Evolutionary conservation across 1,284 basidiomycete genomes (phyloP).

Genomic region (Rhodotorula sp.): DNA sequence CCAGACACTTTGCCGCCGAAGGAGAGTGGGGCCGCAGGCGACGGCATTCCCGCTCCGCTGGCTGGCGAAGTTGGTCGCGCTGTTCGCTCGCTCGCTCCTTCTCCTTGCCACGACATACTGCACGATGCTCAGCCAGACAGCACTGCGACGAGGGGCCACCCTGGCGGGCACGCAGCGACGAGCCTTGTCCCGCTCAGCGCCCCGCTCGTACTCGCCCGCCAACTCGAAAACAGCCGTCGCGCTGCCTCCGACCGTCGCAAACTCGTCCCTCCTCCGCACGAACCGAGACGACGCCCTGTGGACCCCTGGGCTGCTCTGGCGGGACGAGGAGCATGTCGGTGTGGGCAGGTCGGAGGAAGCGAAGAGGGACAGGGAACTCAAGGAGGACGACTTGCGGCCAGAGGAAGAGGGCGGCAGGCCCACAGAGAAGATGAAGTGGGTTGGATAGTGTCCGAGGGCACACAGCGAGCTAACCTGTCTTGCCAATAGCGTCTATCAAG

Average conservation of each 20-base stretch:
- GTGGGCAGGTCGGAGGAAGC: constrained; percentile 6
- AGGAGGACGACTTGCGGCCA: constrained; percentile 16
- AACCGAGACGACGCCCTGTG: constrained; percentile 24
- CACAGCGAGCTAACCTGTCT: background rate
- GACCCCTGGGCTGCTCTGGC: constrained; percentile 31
- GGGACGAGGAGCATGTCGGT: constrained; percentile 25
- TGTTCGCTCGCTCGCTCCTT: background rate
- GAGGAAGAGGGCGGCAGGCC: constrained; percentile 27
- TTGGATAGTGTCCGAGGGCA: background rate
- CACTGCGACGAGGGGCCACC: background rate
- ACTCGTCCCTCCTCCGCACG: constrained; percentile 23
- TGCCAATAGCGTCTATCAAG: constrained; percentile 31
- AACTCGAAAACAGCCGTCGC: constrained; percentile 15
- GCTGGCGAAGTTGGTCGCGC: too few relatives aligned
- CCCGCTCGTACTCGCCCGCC: constrained; percentile 9
- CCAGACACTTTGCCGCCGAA: too few relatives aligned
- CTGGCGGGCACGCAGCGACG: background rate
- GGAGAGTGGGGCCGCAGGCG: too few relatives aligned
- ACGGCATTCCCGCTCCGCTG: too few relatives aligned
- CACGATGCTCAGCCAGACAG: background rate
- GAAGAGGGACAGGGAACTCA: constrained; percentile 4
- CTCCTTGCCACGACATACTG: background rate
- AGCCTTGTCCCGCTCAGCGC: background rate
- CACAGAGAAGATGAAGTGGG: constrained; percentile 40
- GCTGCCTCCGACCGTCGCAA: constrained; percentile 29